Evolutionary conservation across 371 early-diverging fungal genomes (phyloP).

Genomic region (Rhizomucor miehei): DNA sequence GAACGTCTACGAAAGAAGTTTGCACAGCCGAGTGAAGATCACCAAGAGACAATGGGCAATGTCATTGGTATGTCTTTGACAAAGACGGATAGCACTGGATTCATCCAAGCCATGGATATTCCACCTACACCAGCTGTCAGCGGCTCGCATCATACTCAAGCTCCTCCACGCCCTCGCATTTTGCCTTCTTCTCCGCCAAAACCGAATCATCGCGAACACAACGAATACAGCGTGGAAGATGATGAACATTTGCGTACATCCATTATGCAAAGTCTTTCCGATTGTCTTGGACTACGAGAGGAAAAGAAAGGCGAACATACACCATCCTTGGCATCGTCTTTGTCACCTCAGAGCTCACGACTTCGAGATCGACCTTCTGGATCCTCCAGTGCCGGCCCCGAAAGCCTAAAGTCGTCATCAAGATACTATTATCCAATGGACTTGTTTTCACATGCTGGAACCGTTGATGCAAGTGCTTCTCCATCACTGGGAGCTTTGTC

Average conservation of each 20-base stretch:
- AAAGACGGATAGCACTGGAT: slow-evolving; percentile 15
- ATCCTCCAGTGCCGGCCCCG: neutral
- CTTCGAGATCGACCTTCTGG: neutral
- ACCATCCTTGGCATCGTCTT: slow-evolving; percentile 6
- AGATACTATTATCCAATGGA: slow-evolving; percentile 38
- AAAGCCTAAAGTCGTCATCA: slow-evolving; percentile 8
- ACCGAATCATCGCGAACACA: slow-evolving; percentile 13
- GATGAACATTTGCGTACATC: slow-evolving; percentile 60
- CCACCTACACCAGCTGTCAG: slow-evolving; percentile 27
- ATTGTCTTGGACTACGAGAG: slow-evolving; percentile 27
- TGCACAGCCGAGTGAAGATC: slow-evolving; percentile 18
- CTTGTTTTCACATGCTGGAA: slow-evolving; percentile 42
- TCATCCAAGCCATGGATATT: slow-evolving; percentile 39
- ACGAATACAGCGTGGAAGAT: slow-evolving; percentile 61
- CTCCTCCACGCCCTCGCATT: neutral
- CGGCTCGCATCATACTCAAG: neutral
- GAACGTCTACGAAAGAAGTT: slow-evolving; percentile 67
- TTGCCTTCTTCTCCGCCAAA: slow-evolving; percentile 9
- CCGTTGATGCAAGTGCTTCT: slow-evolving; percentile 30
- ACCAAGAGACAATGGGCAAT: neutral
- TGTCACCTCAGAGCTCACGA: slow-evolving; percentile 2
- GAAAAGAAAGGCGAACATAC: slow-evolving; percentile 2
- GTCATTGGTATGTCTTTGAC: neutral
- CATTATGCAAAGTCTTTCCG: slow-evolving; percentile 64
- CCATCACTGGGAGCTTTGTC: slow-evolving; percentile 32